These are phyloP conservation scores for Talaromyces trachyspermus DNA, from an alignment of 495 filamentous ascomycete genomes.

Conservation along the genomic window DNA sequence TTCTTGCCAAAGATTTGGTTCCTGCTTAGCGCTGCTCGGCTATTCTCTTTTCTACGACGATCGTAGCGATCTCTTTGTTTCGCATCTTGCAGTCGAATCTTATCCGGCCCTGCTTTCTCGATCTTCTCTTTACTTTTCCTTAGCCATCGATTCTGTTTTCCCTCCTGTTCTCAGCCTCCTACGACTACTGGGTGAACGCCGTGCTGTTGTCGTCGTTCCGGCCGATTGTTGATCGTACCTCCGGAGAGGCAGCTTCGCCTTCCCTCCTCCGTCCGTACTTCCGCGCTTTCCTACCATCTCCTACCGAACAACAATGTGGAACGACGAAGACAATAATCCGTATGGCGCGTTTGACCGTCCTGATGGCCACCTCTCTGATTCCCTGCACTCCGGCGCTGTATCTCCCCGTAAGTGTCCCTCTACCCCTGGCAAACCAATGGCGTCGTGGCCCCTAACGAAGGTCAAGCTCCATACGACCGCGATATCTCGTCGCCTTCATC, in stretches of 20 bases:
- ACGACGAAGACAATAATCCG: slow-evolving; percentile 92
- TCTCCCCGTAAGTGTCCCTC: slow-evolving; percentile 35
- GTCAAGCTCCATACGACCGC: slow-evolving; percentile 34
- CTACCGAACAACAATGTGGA: slow-evolving; percentile 43
- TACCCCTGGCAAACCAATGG: slow-evolving; percentile 5
- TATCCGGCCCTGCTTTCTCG: too few relatives aligned
- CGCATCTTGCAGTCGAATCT: background rate
- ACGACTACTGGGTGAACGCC: too few relatives aligned
- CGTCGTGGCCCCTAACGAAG: slow-evolving; percentile 4
- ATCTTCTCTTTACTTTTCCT: too few relatives aligned
- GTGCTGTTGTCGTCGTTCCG: too few relatives aligned
- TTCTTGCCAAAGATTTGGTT: too few relatives aligned
- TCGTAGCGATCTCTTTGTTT: background rate
- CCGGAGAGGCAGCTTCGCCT: too few relatives aligned
- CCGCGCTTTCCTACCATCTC: background rate
- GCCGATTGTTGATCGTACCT: too few relatives aligned
- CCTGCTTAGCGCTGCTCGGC: background rate
- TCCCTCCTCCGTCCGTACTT: background rate
- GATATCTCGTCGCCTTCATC: slow-evolving; percentile 40
- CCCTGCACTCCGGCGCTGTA: slow-evolving; percentile 56
- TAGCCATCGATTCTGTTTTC: too few relatives aligned
- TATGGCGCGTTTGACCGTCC: slow-evolving; percentile 85
- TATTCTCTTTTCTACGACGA: background rate
- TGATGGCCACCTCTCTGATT: slow-evolving; percentile 68
- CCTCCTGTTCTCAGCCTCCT: too few relatives aligned